A percentile compares a stretch with the other conserved stretches of the same genome.
These are phyloP conservation scores for Chytridium lagenaria DNA, from an alignment of 371 early-diverging fungal genomes.

Conservation along the genomic window DNA sequence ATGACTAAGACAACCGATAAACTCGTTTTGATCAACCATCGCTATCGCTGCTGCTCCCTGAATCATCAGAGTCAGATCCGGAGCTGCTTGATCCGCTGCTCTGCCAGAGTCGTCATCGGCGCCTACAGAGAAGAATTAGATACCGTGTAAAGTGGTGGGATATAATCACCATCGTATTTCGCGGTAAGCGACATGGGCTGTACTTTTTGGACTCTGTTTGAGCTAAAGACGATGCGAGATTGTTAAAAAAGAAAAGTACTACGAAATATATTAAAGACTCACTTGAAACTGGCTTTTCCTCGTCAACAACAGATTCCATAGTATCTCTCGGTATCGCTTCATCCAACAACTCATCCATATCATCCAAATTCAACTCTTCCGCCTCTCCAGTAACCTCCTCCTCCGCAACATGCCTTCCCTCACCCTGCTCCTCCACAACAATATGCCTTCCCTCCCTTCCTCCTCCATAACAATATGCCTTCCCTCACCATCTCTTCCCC, in stretches of 20 bases:
- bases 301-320: too few species aligned
- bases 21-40: background rate
- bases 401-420: background rate
- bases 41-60: background rate
- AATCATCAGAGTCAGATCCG: background rate
- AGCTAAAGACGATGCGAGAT: background rate
- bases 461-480: background rate
- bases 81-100: conserved; percentile 6
- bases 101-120: background rate
- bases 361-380: background rate
- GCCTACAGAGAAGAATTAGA: background rate
- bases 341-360: background rate
- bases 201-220: background rate
- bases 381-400: background rate
- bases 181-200: background rate
- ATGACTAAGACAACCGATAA: too few species aligned
- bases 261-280: too few species aligned
- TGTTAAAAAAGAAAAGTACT: too few species aligned
- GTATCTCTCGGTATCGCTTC: too few species aligned
- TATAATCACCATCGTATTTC: conserved; percentile 2
- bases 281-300: too few species aligned
- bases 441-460: background rate
- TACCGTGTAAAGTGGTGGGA: background rate
- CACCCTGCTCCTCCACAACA: background rate
- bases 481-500: background rate